Base-by-base conservation (phyloP, 2,329 filamentous ascomycete genomes). In the Ophiostoma himal-ulmi region DNA sequence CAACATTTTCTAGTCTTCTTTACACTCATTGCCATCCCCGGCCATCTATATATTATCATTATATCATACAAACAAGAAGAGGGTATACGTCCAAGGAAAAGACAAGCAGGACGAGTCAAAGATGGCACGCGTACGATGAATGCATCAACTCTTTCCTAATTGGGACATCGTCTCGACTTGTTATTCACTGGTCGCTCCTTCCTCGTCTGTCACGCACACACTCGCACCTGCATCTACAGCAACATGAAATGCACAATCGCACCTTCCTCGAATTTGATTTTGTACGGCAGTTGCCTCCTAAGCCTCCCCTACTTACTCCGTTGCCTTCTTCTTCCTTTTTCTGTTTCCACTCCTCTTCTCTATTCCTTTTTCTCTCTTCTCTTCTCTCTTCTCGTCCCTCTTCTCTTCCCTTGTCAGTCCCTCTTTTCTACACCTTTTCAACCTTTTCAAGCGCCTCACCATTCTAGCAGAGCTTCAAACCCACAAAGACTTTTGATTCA, bases 81-180 rank as follows among this genome's bases (percentile, higher is more conserved):
- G 30, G 30, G 30, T 30, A 30, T 48, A 20, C 17, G 44, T n/a
- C 17, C 20, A 20, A 48, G 20, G 44, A 7, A 7, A 20, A 48
- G 8, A 20, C 17, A n/a, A 44, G 1, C 8, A n/a, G 17, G n/a
- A 48, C 44, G n/a, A 7, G 37, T 3, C 37, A 20, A 20, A 6
- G 20, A 26, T 26, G 52, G 52, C 52, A 26, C 5, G 52, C 14
- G 44, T 48, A 17, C 20, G 17, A 48, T 1, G 36, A 37, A 10
- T n/a, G 7, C 17, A 20, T 8, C 1, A 20, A 48, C 20, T 68
- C 44, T 36, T 54, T 52, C 41, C 67, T 68, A 54, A 22, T 37
- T 37, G 26, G 44, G 41, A 52, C 83, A 75, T 90, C 36, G 41
- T 90, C 80, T 91, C 88, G 17, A 73, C 86, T 84, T 30, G 89